phyloP scores from a whole-genome alignment of 75 land plant species.

The Isoetes taiwanensis region DNA sequence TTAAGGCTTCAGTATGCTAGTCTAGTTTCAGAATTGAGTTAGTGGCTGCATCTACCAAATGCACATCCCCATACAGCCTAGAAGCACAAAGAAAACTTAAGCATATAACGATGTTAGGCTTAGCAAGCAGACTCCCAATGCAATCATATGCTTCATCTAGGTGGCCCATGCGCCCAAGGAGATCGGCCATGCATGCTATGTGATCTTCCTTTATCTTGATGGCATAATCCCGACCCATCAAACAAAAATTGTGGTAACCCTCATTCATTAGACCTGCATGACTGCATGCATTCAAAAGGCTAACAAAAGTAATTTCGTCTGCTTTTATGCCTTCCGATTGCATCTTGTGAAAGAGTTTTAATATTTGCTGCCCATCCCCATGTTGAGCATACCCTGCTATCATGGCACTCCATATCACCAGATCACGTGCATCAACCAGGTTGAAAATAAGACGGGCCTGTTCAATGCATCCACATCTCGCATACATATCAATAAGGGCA shows the following conservation, averaged over 20 bases:
- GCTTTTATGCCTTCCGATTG: constrained; percentile 5
- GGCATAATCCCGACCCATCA: constrained; percentile 10
- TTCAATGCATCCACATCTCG: constrained; percentile 18
- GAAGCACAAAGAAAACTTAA: too few species aligned
- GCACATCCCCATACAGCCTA: too few species aligned
- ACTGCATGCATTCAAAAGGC: constrained; percentile 15
- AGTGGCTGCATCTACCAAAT: too few species aligned
- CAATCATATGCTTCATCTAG: too few species aligned
- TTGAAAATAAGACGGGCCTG: constrained; percentile 12
- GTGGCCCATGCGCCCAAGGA: constrained; percentile 18
- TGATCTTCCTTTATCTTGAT: constrained; percentile 8
- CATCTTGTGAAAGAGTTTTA: constrained; percentile 8
- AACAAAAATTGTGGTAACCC: constrained; percentile 5
- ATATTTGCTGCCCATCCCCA: constrained; percentile 10
- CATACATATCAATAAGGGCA: constrained; percentile 38
- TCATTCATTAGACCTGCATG: constrained; percentile 16
- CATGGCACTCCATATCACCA: constrained; percentile 16
- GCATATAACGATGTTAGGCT: too few species aligned
- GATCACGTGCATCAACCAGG: constrained; percentile 5
- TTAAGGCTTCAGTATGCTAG: too few species aligned
- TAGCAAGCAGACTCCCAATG: too few species aligned
- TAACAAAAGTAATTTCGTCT: constrained; percentile 14
- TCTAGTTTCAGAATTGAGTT: too few species aligned
- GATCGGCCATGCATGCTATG: constrained; percentile 16
- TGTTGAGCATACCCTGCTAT: constrained; percentile 17